Evolutionary conservation across 257 asterid species (phyloP).

Genomic region (Plantago ovata): DNA sequence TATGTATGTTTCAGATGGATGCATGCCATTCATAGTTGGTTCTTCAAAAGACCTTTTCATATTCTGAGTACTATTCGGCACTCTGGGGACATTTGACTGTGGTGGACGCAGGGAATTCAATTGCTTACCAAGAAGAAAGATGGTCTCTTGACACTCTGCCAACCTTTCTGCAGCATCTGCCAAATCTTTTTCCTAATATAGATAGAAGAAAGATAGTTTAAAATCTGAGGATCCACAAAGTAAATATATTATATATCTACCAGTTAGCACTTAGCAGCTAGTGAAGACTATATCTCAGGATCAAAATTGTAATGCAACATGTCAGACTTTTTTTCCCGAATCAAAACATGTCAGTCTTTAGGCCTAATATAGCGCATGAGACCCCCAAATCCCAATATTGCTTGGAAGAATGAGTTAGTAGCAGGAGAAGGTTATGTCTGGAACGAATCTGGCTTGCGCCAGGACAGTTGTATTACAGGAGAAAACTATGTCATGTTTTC

Average conservation of each 20-base stretch:
- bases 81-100: constrained; percentile 38
- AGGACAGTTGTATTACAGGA: not conserved
- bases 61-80: constrained; percentile 38
- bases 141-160: constrained; percentile 90
- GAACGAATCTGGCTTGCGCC: no score
- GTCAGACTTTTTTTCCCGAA: no score
- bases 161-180: constrained; percentile 85
- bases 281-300: no score
- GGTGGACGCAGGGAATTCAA: constrained; percentile 79
- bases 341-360: no score
- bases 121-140: constrained; percentile 84
- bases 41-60: constrained; percentile 42
- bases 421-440: no score
- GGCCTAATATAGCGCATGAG: no score
- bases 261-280: no score
- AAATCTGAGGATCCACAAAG: not conserved
- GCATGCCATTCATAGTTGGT: constrained; percentile 40
- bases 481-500: not conserved
- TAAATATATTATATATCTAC: no score
- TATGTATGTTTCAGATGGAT: constrained; percentile 38
- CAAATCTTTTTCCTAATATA: constrained; percentile 69
- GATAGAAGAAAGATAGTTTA: not conserved
- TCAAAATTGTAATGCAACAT: no score
- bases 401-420: no score
- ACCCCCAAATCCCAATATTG: no score